Evolutionary conservation across 768 basidiomycete species (phyloP), one percentile per base, ranked within the genome.

Genomic region (Boletus rufocinnamomeus): DNA sequence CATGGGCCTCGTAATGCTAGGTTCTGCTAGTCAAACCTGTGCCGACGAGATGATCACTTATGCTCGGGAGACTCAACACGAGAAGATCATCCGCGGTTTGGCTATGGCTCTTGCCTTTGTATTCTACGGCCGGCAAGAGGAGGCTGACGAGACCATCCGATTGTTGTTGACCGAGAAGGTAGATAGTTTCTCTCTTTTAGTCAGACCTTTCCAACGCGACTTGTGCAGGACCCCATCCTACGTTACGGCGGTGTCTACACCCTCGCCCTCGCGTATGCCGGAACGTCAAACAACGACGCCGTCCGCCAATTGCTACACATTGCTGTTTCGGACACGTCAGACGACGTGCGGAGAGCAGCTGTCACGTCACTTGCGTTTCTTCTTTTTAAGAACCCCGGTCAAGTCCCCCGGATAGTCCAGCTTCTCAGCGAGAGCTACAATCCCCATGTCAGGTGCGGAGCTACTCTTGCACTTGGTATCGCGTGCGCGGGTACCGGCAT

Each of bases 231-330:
- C 69, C 91, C 95, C 21, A 95, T 98, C 63, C 79, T 98, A 60
- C 91, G 97, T 56, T 99, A 98, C 69, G 97, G 97, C 44, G 97
- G 94, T 63, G 95, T 98, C 62, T 98, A 96, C 75, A 95, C 96
- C 3, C 81, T 98, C 37, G 97, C 95, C 2, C 80, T 98, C 19
- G 97, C 97, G 1, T 98, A 98, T 70, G 94, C 96, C 3, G 97
- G 96, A 54, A 98, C 96, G 9, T 87, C 94, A 34, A 91, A 95
- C 77, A 98, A 98, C 68, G 84, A 87, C 62, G 96, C 96, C 3
- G 88, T 98, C 63, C 87, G 95, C 52, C 87, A 89, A 71, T 80
- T 98, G 16, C 77, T 99, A 32, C 96, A 98, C 67, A 92, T 98
- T 40, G 97, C 97, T 23, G 97, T 99, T 37, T 98, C 96, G 13